Percentiles rank a stretch among this genome's conserved stretches.
Conservation (phyloP, 306 rosid genomes). For the Castanospermum australe region DNA sequence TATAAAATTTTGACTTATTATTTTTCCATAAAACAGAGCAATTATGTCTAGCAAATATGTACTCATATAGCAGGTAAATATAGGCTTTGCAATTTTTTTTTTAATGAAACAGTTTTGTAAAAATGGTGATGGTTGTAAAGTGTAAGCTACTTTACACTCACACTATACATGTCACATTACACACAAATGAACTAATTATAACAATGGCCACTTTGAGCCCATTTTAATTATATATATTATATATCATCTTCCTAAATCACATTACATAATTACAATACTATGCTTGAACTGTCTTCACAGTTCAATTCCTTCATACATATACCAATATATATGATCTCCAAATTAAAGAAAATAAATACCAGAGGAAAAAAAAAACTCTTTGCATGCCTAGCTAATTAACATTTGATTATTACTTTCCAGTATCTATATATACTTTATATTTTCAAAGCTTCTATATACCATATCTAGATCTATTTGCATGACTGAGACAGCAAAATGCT, state of each 20-base stretch:
- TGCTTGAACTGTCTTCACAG: slow-evolving; percentile 18
- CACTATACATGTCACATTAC: not conserved
- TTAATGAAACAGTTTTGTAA: not conserved
- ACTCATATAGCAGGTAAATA: no score
- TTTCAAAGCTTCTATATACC: not conserved
- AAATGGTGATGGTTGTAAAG: not conserved
- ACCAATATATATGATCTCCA: not conserved
- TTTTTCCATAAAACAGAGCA: no score
- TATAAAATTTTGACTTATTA: no score
- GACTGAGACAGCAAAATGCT: slow-evolving; percentile 68
- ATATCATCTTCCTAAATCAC: not conserved
- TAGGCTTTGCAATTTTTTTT: no score
- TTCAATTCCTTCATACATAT: not conserved
- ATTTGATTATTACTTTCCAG: slow-evolving; percentile 10
- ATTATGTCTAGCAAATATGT: no score
- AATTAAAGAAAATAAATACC: not conserved
- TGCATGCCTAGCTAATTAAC: not conserved
- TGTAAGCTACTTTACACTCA: not conserved
- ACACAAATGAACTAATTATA: not conserved
- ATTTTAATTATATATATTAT: not conserved
- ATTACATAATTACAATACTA: not conserved
- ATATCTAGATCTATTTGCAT: slow-evolving; percentile 50
- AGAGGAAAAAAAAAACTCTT: not conserved
- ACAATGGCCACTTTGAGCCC: not conserved
- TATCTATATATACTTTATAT: not conserved